Evolutionary conservation across 164 flowering plant species (phyloP), one percentile per base, ranked within the genome.

Genomic region (Kalanchoe fedtschenkoi): DNA sequence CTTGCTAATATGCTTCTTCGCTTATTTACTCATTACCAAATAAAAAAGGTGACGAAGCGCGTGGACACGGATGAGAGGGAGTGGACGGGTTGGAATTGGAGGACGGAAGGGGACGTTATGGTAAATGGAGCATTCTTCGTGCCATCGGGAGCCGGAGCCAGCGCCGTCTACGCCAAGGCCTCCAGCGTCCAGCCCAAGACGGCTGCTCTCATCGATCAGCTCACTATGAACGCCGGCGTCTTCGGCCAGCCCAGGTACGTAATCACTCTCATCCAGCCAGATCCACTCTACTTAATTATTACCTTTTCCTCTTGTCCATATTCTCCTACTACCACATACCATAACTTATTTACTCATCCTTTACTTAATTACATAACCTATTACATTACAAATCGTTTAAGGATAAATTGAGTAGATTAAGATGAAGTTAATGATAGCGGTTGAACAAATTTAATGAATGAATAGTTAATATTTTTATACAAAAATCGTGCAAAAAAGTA

Each of bases 91-190:
- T 89, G 96, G 96, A 81, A 85, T 53, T 89, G 96, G 96, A 83
- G 91, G 68, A 81, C 89, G 15, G 93, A 87, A 0, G 93, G 91
- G 42, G 96, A 89, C 70, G 16, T 76, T n/a, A 66, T 89, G 88
- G 82, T 85, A 43, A 87, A 89, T 43, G 96, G 95, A 11, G 96
- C 96, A 1, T 89, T 80, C 70, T 89, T 89, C 39, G 88, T 89
- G 70, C 91, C 96, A 6, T 89, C 96, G 0, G 96, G 96, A 1
- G 73, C 46, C 4, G 93, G 88, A 0, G 37, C 70, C 8, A 75
- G 75, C 21, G 42, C 65, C 0, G 76, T 60, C 67, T 89, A 83
- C 51, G 68, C 77, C 0, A 74, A 73, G 71, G 96, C 91, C 1
- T 72, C 86, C 1, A 89, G 96, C 47, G 69, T 85, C 32, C 80